Conservation (phyloP, 345 rosid species). For the Eucalyptus regnans region DNA sequence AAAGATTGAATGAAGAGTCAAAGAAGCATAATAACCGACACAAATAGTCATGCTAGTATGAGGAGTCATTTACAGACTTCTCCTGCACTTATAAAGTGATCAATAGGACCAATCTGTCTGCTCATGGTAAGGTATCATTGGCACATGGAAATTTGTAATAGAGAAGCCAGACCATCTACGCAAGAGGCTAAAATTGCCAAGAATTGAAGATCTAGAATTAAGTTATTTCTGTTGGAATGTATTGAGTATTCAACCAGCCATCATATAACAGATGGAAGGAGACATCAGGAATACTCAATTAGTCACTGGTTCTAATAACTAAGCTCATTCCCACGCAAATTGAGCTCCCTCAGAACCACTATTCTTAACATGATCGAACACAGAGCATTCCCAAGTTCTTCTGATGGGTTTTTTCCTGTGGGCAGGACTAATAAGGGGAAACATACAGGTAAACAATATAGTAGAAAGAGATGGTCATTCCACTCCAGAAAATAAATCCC, state of each 20-base stretch:
- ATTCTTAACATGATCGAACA: not conserved
- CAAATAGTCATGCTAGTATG: not conserved
- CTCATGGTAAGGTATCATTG: not conserved
- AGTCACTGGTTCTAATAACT: not conserved
- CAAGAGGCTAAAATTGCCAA: not conserved
- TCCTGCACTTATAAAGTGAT: not conserved
- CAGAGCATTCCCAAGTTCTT: not conserved
- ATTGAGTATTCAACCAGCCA: not conserved
- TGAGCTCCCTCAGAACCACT: not conserved
- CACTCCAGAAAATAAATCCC: not conserved
- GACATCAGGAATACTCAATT: not conserved
- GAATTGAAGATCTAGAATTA: not conserved
- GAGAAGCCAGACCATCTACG: not conserved
- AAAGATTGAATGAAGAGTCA: not conserved
- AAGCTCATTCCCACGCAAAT: not conserved
- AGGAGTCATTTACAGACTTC: not conserved
- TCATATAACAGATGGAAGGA: not conserved
- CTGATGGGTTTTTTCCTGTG: not conserved
- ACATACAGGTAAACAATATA: not conserved
- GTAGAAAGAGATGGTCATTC: not conserved
- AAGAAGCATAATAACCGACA: not conserved
- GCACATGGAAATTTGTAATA: not conserved
- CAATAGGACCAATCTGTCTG: not conserved
- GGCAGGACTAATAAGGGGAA: not conserved
- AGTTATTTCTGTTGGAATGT: not conserved